Evolutionary conservation across 75 land plant species (phyloP), one percentile per base, ranked within the genome.

Genomic region (Selaginella tamariscina): DNA sequence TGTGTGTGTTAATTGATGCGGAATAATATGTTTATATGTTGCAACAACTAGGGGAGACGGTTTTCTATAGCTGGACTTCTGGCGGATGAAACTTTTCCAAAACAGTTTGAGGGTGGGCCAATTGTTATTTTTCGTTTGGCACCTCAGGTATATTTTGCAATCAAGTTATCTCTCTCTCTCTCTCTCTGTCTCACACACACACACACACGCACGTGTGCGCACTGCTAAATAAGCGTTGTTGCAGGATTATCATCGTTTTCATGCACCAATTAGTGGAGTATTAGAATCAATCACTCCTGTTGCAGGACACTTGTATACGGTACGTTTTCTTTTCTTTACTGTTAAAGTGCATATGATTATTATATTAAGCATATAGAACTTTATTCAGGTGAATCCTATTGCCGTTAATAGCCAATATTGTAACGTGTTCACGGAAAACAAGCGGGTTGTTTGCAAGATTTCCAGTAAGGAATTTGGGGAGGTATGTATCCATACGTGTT

Each of bases 401-500:
- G 95, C 95, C 56, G 98, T 92, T 11, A 92, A 92, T 65, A 92
- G 95, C 70, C 88, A 89, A 62, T 89, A 92, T 55, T 92, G 98
- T 68, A 86, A 92, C 73, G 98, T 92, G 21, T 92, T 92, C 70
- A 92, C 98, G 0, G 98, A 92, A 70, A 92, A 92, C 56, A 92
- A 89, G 72, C 87, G 98, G 32, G 83, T 75, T 24, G 87, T 86
- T 32, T 79, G 84, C 55, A 69, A 86, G 20, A 86, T 89, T 69
- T 79, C 83, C n/a, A 84, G 82, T 54, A 2, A 71, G 64, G 78
- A 84, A 11, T 92, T 92, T 77, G 95, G 98, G 71, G 86, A 86
- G 88, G 98, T 91, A 39, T 39, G 49, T 15, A 15, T 5, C 15
- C 49, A 5, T 39, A 5, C 49, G 11, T 39, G 5, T 39, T 5